Evolutionary conservation across 1,284 basidiomycete genomes (phyloP).

Genomic region (Entoloma clypeatum): DNA sequence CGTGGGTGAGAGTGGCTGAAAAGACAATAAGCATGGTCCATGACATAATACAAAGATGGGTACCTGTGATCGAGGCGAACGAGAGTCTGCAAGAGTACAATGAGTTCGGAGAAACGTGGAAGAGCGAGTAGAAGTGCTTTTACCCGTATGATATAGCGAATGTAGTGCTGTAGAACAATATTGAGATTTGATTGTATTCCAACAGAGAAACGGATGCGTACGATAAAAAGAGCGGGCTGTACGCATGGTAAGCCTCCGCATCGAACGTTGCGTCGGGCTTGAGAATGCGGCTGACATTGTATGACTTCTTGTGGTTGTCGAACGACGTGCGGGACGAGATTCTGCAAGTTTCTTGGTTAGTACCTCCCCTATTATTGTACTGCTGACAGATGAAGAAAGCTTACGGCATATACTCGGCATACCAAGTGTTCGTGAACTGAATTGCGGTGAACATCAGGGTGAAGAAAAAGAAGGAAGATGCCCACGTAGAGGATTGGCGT

Average conservation of each 20-base stretch:
- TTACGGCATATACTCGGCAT: constrained; percentile 46
- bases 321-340: constrained; percentile 55
- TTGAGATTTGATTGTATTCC: constrained; percentile 2
- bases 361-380: no score
- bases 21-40: not conserved
- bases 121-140: not conserved
- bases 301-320: constrained; percentile 59
- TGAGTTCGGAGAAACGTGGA: not conserved
- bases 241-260: constrained; percentile 60
- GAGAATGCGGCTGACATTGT: constrained; percentile 69
- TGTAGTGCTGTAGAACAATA: constrained; percentile 35
- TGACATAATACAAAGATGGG: not conserved
- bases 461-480: not conserved
- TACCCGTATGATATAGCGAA: constrained; percentile 34
- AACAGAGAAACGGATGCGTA: constrained; percentile 16
- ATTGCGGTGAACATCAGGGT: not conserved
- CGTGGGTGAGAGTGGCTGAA: constrained; percentile 63
- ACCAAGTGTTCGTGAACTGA: constrained; percentile 52
- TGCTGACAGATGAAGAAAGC: constrained; percentile 14
- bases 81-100: constrained; percentile 49
- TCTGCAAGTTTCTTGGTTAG: constrained; percentile 22
- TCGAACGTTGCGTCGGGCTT: constrained; percentile 60
- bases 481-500: constrained; percentile 55
- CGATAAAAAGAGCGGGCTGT: constrained; percentile 85
- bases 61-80: constrained; percentile 54